phyloP scores from a whole-genome alignment of 2,329 filamentous ascomycete genomes.

The Pseudopyricularia javanii region DNA sequence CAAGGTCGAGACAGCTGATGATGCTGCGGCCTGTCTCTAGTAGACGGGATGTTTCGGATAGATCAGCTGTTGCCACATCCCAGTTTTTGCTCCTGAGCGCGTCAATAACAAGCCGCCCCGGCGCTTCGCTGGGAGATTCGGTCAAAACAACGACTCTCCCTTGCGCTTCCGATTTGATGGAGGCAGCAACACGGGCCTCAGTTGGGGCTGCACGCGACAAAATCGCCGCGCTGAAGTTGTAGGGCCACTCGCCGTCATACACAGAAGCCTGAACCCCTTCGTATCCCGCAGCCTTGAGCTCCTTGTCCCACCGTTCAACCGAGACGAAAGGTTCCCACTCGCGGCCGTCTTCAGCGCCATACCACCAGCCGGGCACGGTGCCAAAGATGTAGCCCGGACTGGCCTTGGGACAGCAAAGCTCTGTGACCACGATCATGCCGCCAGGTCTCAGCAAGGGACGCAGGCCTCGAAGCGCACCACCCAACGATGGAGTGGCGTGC shows the following conservation, averaged over 20 bases:
- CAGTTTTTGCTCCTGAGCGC: too few species aligned
- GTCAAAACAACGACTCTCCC: too few species aligned
- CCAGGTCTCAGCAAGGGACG: background rate
- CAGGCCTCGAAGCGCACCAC: background rate
- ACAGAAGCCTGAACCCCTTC: background rate
- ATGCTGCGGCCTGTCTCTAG: too few species aligned
- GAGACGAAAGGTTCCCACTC: background rate
- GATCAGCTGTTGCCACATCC: too few species aligned
- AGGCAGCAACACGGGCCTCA: conserved; percentile 3
- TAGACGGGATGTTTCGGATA: too few species aligned
- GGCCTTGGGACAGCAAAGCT: background rate
- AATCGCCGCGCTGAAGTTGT: background rate
- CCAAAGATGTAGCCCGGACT: background rate
- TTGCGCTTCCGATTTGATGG: too few species aligned
- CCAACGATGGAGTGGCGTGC: background rate
- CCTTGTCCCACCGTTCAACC: background rate
- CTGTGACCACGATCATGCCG: background rate
- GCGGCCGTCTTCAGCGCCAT: background rate
- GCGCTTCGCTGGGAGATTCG: too few species aligned
- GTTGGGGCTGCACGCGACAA: background rate
- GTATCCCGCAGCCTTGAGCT: background rate
- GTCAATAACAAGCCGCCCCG: too few species aligned
- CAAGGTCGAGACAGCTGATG: conserved; percentile 9
- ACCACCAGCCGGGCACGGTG: background rate
- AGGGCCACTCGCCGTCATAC: background rate